A percentile compares a stretch with the other conserved stretches of the same genome.
These are phyloP conservation scores for Henckelia pumila DNA, from an alignment of 257 asterid species.

Conservation along the genomic window DNA sequence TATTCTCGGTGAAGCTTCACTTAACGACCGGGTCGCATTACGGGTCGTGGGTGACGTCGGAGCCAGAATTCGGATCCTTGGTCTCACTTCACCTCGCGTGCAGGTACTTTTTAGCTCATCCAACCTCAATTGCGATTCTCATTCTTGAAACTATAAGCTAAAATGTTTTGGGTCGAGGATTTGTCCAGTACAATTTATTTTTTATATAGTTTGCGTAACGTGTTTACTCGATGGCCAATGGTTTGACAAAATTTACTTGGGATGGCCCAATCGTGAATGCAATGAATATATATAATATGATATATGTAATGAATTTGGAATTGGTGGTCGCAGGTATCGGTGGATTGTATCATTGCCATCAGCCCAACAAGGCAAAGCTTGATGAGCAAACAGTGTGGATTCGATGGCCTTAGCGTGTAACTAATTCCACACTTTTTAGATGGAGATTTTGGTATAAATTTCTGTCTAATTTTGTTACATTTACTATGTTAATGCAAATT, in stretches of 20 bases:
- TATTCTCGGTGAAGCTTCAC: constrained; percentile 63
- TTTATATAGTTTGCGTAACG: too few relatives aligned
- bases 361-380: constrained; percentile 85
- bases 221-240: too few relatives aligned
- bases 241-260: neutral
- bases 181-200: too few relatives aligned
- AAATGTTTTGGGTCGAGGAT: too few relatives aligned
- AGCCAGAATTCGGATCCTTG: constrained; percentile 83
- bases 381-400: constrained; percentile 75
- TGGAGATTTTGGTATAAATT: neutral
- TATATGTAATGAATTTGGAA: neutral
- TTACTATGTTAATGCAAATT: too few relatives aligned
- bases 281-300: too few relatives aligned
- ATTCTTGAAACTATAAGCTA: neutral
- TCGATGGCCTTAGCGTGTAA: constrained; percentile 91
- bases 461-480: neutral
- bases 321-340: constrained; percentile 57
- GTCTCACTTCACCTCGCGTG: constrained; percentile 86
- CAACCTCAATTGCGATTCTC: neutral
- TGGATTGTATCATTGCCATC: constrained; percentile 77
- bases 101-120: constrained; percentile 83
- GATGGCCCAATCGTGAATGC: neutral
- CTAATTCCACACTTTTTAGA: neutral
- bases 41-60: constrained; percentile 90
- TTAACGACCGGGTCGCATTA: constrained; percentile 83